Conservation (phyloP, 495 filamentous ascomycete species). For the Penicillium salamii region DNA sequence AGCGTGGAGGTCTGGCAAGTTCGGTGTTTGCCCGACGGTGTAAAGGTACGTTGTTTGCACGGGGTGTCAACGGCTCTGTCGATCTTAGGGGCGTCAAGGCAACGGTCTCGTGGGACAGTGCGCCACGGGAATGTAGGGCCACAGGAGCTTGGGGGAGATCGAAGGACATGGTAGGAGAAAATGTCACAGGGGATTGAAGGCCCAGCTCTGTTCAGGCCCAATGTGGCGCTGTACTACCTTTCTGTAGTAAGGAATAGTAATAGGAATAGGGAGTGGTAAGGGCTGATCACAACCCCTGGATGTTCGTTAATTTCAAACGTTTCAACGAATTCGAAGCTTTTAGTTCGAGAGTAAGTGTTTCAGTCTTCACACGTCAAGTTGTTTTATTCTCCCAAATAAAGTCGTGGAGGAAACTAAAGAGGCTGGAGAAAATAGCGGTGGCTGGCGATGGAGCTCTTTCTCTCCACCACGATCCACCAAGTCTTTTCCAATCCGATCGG, state of each 20-base stretch:
- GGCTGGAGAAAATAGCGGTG: slow-evolving; percentile 32
- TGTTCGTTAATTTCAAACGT: slow-evolving; percentile 1
- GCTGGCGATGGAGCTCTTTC: slow-evolving; percentile 17
- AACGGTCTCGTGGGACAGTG: slow-evolving; percentile 23
- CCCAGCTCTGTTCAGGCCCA: slow-evolving; percentile 33
- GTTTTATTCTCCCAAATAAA: not conserved
- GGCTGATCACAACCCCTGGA: too few species aligned
- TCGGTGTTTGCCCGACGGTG: slow-evolving; percentile 46
- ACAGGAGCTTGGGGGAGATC: slow-evolving; percentile 13
- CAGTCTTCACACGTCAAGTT: not conserved
- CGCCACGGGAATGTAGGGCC: slow-evolving; percentile 30
- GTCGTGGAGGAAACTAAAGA: slow-evolving; percentile 16
- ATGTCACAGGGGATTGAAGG: slow-evolving; percentile 11
- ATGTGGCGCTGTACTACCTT: slow-evolving; percentile 26
- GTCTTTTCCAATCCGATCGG: slow-evolving; percentile 9
- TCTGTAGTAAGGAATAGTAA: slow-evolving; percentile 2
- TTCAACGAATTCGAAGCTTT: not conserved
- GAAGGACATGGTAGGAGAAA: slow-evolving; percentile 15
- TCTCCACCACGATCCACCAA: slow-evolving; percentile 18
- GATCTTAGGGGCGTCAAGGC: slow-evolving; percentile 20
- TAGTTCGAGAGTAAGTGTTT: not conserved
- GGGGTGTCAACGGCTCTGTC: slow-evolving; percentile 15
- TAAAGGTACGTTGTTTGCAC: slow-evolving; percentile 22
- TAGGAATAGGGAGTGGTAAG: slow-evolving; percentile 8
- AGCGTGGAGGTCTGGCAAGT: slow-evolving; percentile 30